These are phyloP conservation scores for Rhizophora mangle DNA, from an alignment of 345 rosid genomes.

Conservation along the genomic window DNA sequence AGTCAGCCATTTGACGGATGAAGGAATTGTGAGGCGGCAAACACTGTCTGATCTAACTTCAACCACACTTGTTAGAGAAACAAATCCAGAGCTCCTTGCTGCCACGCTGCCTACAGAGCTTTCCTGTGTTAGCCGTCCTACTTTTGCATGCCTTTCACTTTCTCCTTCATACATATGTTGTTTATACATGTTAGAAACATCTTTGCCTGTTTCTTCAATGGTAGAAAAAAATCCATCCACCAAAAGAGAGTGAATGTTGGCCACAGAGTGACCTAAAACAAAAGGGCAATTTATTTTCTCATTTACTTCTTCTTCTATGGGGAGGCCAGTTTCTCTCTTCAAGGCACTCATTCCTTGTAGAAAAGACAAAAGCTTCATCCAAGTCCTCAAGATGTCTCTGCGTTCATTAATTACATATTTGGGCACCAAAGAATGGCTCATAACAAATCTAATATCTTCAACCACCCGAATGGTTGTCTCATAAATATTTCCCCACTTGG, in stretches of 20 bases:
- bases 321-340: constrained; percentile 84
- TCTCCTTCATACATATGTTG: constrained; percentile 49
- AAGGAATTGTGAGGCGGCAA: constrained; percentile 43
- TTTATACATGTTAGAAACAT: constrained; percentile 26
- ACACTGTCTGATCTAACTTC: constrained; percentile 33
- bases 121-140: constrained; percentile 71
- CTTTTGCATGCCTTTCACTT: constrained; percentile 69
- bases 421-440: constrained; percentile 70
- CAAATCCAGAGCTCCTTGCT: constrained; percentile 43
- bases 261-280: constrained; percentile 54
- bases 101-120: constrained; percentile 59
- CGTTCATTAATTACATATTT: constrained; percentile 59
- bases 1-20: constrained; percentile 53
- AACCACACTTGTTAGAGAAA: constrained; percentile 33
- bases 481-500: constrained; percentile 60
- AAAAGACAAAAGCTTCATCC: constrained; percentile 76
- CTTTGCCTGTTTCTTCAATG: constrained; percentile 38
- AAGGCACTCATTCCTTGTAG: constrained; percentile 81
- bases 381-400: constrained; percentile 56
- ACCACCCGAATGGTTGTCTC: constrained; percentile 64
- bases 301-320: constrained; percentile 70
- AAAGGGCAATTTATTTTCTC: constrained; percentile 57
- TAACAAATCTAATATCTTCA: constrained; percentile 77
- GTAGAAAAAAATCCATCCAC: constrained; percentile 73
- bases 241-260: constrained; percentile 67